Evolutionary conservation across 495 filamentous ascomycete genomes (phyloP), one percentile per base, ranked within the genome.

Genomic region (Hypoxylon trugodes): DNA sequence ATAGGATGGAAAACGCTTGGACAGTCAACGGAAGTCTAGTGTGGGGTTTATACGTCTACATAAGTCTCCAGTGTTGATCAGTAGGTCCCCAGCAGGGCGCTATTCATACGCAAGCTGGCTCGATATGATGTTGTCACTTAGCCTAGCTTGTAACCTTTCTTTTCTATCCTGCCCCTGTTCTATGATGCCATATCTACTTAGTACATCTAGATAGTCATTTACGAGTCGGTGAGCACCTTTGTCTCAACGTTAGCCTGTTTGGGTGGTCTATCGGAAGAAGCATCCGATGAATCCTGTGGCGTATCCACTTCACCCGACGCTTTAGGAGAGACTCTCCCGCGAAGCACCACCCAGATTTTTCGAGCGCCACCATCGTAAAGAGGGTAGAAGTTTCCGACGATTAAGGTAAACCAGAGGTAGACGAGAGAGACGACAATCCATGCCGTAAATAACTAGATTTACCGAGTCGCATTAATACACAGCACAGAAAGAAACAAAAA

Each of bases 371-470:
- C 43, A 32, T 47, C 43, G 32, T 47, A 47, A 18, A 47, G 13
- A 4, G 43, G 43, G 12, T 47, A 47, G 25, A 47, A 47, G 16
- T 47, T 47, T 4, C 25, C 43, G 7, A 47, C 43, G 0, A 47
- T 10, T 1, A 47, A 18, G 25, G 43, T 47, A 10, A 47, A 32
- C 43, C 43, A 47, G n/a, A 47, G 43, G 4, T 47, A 47, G 22
- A 47, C 19, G 15, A 47, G 43, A 21, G 25, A 47, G 30, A 47
- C 32, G 2, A 47, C 43, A 16, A 47, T 47, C 43, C 25, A 47
- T 47, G 43, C 43, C 25, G 43, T 47, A 10, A 47, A 47, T 47
- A 47, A 47, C 43, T 47, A 10, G 9, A 45, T 13, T 26, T 24
- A 13, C 6, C 7, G 19, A 2, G 15, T 47, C 32, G n/a, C n/a